phyloP scores from a whole-genome alignment of 352 stramenopile genomes.

The Phytopythium boreale region DNA sequence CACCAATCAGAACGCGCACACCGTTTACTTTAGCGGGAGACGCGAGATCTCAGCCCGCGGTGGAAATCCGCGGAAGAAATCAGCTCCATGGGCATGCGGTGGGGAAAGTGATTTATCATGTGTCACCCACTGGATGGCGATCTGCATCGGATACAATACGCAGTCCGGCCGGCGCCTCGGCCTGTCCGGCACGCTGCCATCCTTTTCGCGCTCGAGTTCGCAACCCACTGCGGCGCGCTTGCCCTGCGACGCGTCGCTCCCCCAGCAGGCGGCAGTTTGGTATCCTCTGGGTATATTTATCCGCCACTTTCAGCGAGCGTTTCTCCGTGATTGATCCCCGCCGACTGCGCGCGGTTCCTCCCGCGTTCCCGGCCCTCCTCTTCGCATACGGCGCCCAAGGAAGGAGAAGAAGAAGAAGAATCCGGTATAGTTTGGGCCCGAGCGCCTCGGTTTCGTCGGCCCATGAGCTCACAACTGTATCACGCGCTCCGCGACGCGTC shows the following conservation, averaged over 20 bases:
- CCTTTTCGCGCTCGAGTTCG: too few relatives aligned
- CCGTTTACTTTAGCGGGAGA: not conserved
- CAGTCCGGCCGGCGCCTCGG: too few relatives aligned
- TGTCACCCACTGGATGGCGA: not conserved
- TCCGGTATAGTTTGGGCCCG: too few relatives aligned
- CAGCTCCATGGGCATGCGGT: not conserved
- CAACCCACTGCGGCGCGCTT: too few relatives aligned
- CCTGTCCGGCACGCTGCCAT: too few relatives aligned
- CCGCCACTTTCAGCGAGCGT: not conserved
- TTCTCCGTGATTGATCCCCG: not conserved
- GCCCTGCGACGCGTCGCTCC: too few relatives aligned
- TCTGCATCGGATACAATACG: too few relatives aligned
- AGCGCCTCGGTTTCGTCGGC: not conserved
- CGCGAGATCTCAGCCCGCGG: not conserved
- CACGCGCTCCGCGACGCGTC: not conserved
- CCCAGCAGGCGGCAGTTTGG: too few relatives aligned
- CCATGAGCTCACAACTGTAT: slow-evolving; percentile 1
- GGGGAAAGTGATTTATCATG: too few relatives aligned
- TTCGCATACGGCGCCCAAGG: slow-evolving; percentile 1
- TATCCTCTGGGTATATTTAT: too few relatives aligned
- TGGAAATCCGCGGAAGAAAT: not conserved
- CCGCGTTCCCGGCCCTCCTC: not conserved
- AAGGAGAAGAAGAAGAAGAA: not conserved
- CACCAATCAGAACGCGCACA: not conserved
- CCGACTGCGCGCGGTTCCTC: not conserved